Evolutionary conservation across 495 filamentous ascomycete species (phyloP).

Genomic region (Gamarada debralockiae): DNA sequence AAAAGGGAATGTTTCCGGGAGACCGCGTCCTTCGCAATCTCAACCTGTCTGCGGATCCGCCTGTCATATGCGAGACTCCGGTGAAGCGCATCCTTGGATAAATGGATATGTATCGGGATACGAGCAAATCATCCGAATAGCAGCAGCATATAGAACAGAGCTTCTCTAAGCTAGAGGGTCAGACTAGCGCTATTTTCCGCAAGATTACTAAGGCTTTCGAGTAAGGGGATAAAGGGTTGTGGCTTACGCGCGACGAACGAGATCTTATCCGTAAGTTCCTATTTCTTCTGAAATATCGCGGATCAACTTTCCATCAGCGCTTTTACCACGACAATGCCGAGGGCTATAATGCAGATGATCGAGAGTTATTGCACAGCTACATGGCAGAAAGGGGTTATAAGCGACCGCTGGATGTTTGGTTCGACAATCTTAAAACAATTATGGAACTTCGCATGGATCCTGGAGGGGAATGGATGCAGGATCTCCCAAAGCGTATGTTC

Average conservation of each 20-base stretch:
- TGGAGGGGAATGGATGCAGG: constrained; percentile 29
- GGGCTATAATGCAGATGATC: constrained; percentile 39
- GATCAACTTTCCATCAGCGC: constrained; percentile 27
- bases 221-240: constrained; percentile 18
- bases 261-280: constrained; percentile 47
- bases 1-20: not conserved
- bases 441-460: constrained; percentile 42
- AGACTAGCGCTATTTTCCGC: constrained; percentile 2
- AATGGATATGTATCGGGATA: constrained; percentile 19
- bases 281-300: constrained; percentile 52
- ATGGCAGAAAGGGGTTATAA: constrained; percentile 40
- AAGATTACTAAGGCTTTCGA: constrained; percentile 12
- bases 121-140: not conserved
- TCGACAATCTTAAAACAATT: constrained; percentile 40
- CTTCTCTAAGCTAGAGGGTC: constrained; percentile 12
- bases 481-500: constrained; percentile 38
- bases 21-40: constrained; percentile 5
- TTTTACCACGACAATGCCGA: constrained; percentile 34
- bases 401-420: constrained; percentile 48
- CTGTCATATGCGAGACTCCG: constrained; percentile 5
- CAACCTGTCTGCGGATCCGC: constrained; percentile 2
- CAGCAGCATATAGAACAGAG: constrained; percentile 9
- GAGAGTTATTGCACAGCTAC: constrained; percentile 33
- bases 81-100: constrained; percentile 10
- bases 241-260: constrained; percentile 35